Evolutionary conservation across 495 filamentous ascomycete genomes (phyloP), one percentile per base, ranked within the genome.

Genomic region (Penicillium canariense): DNA sequence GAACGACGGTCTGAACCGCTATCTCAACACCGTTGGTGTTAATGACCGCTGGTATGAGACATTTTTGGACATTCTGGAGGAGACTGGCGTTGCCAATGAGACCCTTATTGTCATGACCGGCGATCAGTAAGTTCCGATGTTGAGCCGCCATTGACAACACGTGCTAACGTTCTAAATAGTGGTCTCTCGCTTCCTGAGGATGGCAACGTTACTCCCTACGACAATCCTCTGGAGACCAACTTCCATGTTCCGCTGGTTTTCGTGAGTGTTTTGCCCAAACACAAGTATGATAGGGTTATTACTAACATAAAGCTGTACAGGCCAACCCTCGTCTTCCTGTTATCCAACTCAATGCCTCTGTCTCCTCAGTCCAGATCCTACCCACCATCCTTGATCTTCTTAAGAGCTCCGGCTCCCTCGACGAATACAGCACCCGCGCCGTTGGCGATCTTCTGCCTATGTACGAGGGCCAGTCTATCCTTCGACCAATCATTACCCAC

Each of bases 221-320:
- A 75, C 50, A 81, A 81, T 60, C 76, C 76, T 6, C 74, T 78
- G 43, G 66, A 77, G 47, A 68, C 69, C 50, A 79, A 73, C 60
- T 75, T 79, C 62, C 72, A 76, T 52, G 74, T 81, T 5, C 78
- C 78, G 5, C 63, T 81, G n/a, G 65, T 80, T 23, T 66, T 81
- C 15, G 69, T 56, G 18, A 47, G 56, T 55, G 23, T 15, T 18
- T n/a, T 1, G 9, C 30, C 35, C 9, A 36, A 1, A 12, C 9
- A 22, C 15, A 10, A n/a, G 27, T n/a, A 34, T 12, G 28, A 20
- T 28, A 48, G n/a, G n/a, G n/a, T 34, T 49, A 48, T 35, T 30
- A 31, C 27, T 44, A 27, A 46, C 25, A 9, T 1, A 11, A 17
- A 15, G 5, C 15, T 11, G 4, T 11, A 2, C n/a, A 59, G 56